Evolutionary conservation across 23 red algal species (phyloP), one percentile per base, ranked within the genome.

Genomic region (Chondrus crispus): DNA sequence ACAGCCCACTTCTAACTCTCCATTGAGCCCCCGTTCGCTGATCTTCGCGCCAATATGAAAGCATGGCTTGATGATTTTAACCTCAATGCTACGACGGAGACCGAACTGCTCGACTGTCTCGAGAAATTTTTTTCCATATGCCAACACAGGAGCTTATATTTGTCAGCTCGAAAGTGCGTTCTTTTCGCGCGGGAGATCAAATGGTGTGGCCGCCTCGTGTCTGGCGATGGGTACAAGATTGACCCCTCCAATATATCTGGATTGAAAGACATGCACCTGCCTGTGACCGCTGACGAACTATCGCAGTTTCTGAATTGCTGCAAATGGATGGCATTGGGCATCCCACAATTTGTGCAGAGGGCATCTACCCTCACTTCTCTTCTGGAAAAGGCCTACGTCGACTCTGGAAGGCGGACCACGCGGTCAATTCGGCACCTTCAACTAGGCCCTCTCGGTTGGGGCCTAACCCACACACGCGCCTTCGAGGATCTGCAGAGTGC

Each of bases 41-140:
- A 66, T 30, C 60, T 66, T 14, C 60, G 60, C 60, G 18, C 58
- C 9, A 66, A 66, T 66, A 22, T 66, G 24, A 66, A 66, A 32
- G 60, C 60, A 11, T 66, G 89, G 76, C 33, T 84, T 5, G 78
- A 84, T 60, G 89, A 92, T 64, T 92, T 92, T 3, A 75, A 2
- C 8, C 60, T 66, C 9, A 22, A 66, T 19, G 60, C 60, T 0
- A 66, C 26, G 35, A 8, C 26, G 26, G 60, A 14, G 60, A 20
- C 10, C 0, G 35, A 22, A 19, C 35, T 66, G 60, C 18, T 19
- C 8, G 1, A 0, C 9, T 22, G 26, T 8, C 18, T 66, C 24
- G 24, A 19, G 9, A 22, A 32, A 14, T 66, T 66, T 66, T 1
- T 66, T 32, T 22, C 26, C 26, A 66, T 66, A 66, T 66, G 60